Evolutionary conservation across 75 land plant species (phyloP).

Genomic region (Cunninghamia lanceolata): DNA sequence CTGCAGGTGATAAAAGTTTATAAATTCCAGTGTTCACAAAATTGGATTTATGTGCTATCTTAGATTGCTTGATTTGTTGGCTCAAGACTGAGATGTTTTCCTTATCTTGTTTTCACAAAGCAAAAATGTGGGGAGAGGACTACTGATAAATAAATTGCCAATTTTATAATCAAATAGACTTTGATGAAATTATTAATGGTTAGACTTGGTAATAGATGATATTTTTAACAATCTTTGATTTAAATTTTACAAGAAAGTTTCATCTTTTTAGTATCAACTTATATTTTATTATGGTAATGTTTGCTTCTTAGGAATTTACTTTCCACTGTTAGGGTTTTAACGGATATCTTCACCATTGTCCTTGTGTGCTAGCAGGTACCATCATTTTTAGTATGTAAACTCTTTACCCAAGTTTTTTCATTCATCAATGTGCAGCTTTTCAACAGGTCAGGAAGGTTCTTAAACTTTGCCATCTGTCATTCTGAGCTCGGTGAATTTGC

Average conservation of each 20-base stretch:
- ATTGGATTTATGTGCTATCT: background rate
- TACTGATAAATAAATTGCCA: background rate
- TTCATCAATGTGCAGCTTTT: constrained; percentile 42
- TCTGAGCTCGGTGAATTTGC: background rate
- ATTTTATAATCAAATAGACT: background rate
- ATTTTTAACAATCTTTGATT: background rate
- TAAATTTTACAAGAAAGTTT: background rate
- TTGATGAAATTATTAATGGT: background rate
- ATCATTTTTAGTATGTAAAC: constrained; percentile 28
- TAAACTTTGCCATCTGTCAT: background rate
- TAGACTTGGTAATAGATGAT: background rate
- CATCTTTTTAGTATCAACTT: background rate
- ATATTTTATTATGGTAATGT: background rate
- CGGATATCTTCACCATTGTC: background rate
- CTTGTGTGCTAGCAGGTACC: constrained; percentile 26
- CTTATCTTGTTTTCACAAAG: background rate
- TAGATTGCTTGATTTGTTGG: background rate
- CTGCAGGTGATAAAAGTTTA: background rate
- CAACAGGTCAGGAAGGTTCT: constrained; percentile 18
- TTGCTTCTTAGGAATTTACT: background rate
- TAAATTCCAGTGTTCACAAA: background rate
- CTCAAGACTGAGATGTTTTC: background rate
- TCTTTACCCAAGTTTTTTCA: constrained; percentile 35
- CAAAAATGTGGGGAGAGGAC: background rate
- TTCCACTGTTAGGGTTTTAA: background rate